Conservation (phyloP, 1,139 yeast species). For the Pichia sp. region DNA sequence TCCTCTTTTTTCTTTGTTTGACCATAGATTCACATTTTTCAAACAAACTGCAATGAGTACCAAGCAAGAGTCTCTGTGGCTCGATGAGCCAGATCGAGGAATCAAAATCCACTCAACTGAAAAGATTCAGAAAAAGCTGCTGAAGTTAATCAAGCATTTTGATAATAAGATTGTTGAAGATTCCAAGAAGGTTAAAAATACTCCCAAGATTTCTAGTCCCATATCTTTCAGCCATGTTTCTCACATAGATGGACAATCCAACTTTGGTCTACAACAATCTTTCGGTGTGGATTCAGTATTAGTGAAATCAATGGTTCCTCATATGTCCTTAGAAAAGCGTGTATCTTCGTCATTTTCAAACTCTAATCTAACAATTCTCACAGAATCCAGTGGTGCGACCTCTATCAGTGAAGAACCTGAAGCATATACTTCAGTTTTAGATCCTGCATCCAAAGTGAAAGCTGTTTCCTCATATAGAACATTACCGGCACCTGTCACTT, state of each 20-base stretch:
- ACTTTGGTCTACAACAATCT: neutral
- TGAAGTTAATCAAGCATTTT: constrained; percentile 5
- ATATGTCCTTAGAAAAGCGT: neutral
- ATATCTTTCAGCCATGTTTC: constrained; percentile 28
- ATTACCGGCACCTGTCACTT: constrained; percentile 17
- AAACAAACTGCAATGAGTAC: neutral
- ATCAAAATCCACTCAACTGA: constrained; percentile 2
- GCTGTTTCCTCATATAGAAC: constrained; percentile 26
- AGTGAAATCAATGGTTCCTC: neutral
- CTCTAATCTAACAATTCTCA: neutral
- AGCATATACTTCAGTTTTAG: neutral
- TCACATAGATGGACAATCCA: constrained; percentile 14
- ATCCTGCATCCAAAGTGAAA: constrained; percentile 10
- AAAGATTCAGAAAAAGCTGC: constrained; percentile 4
- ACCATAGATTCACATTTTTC: too few relatives aligned
- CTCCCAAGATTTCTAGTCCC: constrained; percentile 21
- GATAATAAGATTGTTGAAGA: neutral
- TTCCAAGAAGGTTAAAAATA: neutral
- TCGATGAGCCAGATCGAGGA: constrained; percentile 4
- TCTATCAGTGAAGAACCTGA: neutral
- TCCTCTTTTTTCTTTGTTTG: too few relatives aligned
- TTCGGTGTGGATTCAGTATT: neutral
- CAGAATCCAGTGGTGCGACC: neutral
- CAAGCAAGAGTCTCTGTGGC: constrained; percentile 10
- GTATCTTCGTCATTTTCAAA: neutral